Percentiles rank a stretch among this genome's conserved stretches.
These are phyloP conservation scores for Trichosporon ovoides DNA, from an alignment of 1,284 basidiomycete genomes.

Conservation along the genomic window DNA sequence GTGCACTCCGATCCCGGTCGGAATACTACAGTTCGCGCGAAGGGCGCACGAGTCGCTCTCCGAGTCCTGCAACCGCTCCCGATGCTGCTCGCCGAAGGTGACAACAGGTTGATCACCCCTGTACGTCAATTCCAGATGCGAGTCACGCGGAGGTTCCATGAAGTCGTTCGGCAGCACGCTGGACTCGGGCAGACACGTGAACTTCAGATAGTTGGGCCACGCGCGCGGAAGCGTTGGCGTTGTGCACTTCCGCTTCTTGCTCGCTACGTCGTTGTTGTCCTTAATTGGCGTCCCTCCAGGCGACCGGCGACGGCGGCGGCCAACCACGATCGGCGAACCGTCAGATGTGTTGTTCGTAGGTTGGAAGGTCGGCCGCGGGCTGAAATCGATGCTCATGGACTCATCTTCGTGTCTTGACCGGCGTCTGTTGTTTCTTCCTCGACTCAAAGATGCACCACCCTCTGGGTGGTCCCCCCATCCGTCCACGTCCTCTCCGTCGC, in stretches of 20 bases:
- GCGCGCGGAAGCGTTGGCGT: background rate
- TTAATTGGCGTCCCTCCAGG: background rate
- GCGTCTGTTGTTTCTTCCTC: slow-evolving; percentile 21
- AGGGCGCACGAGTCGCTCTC: slow-evolving; percentile 77
- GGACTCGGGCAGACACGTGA: slow-evolving; percentile 27
- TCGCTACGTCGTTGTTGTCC: slow-evolving; percentile 2
- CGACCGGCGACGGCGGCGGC: slow-evolving; percentile 4
- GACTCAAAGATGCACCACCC: slow-evolving; percentile 12
- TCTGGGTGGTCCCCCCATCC: slow-evolving; percentile 15
- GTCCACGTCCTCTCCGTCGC: slow-evolving; percentile 13
- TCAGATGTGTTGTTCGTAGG: slow-evolving; percentile 5
- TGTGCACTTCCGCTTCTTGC: slow-evolving; percentile 9
- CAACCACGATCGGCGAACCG: slow-evolving; percentile 7
- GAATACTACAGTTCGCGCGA: slow-evolving; percentile 67
- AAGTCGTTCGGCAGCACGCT: slow-evolving; percentile 14
- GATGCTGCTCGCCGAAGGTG: slow-evolving; percentile 38
- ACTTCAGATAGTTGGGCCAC: slow-evolving; percentile 50
- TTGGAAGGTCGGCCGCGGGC: background rate
- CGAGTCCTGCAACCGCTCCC: slow-evolving; percentile 42
- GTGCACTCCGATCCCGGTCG: slow-evolving; percentile 75
- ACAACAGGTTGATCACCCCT: slow-evolving; percentile 24
- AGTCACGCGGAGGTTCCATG: slow-evolving; percentile 1
- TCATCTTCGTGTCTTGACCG: slow-evolving; percentile 8
- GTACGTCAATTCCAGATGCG: slow-evolving; percentile 11
- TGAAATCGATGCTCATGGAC: slow-evolving; percentile 4